Percentiles rank a stretch among this genome's conserved stretches.
Conservation (phyloP, 1,139 yeast species). For the Suhomyces bolitotheri region DNA sequence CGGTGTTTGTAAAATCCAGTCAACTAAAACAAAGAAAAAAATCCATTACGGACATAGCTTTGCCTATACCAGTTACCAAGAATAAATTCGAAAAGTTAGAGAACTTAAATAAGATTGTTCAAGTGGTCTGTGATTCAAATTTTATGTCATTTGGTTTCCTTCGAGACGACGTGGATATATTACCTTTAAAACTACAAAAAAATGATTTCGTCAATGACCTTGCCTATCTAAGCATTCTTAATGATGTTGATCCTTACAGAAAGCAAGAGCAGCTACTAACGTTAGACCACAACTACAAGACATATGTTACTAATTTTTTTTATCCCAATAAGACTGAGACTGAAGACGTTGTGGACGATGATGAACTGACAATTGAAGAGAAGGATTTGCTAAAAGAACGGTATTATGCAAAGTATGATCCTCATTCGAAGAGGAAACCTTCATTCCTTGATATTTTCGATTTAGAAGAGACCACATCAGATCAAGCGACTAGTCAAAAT, state of each 20-base stretch:
- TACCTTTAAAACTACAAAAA: conserved; percentile 50
- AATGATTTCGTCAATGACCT: conserved; percentile 51
- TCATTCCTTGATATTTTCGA: conserved; percentile 4
- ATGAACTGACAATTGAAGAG: conserved; percentile 6
- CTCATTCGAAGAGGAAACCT: conserved; percentile 16
- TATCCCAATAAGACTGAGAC: conserved; percentile 21
- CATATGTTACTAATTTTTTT: conserved; percentile 30
- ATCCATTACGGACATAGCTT: conserved; percentile 30
- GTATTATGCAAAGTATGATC: conserved; percentile 21
- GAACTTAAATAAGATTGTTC: conserved; percentile 51
- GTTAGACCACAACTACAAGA: conserved; percentile 19
- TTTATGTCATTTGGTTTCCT: conserved; percentile 71
- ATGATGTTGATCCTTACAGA: conserved; percentile 17
- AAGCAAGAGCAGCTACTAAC: conserved; percentile 40
- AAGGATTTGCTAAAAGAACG: conserved; percentile 21
- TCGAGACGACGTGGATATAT: conserved; percentile 58
- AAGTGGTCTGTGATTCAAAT: conserved; percentile 64
- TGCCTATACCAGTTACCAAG: conserved; percentile 29
- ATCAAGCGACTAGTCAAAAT: not conserved
- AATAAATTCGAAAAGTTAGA: conserved; percentile 59
- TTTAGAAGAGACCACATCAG: not conserved
- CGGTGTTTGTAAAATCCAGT: conserved; percentile 46
- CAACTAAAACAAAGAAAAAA: conserved; percentile 32
- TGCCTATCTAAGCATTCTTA: conserved; percentile 49
- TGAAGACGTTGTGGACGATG: conserved; percentile 16